Evolutionary conservation across 2,329 filamentous ascomycete genomes (phyloP).

Genomic region (Drechslerella dactyloides): DNA sequence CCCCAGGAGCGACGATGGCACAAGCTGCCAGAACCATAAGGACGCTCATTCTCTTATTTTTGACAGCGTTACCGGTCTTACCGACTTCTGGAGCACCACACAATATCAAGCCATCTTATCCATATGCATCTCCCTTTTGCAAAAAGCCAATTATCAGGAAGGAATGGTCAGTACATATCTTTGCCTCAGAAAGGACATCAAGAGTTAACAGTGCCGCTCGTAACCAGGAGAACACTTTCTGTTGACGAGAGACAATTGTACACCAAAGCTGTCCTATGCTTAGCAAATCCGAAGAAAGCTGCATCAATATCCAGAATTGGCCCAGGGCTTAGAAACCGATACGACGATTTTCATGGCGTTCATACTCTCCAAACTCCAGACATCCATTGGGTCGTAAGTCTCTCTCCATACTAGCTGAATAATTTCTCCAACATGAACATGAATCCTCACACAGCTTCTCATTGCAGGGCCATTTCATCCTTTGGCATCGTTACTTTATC

Average conservation of each 20-base stretch:
- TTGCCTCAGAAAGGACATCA: background rate
- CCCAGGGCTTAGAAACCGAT: conserved; percentile 57
- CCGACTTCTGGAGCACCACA: background rate
- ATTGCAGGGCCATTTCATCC: conserved; percentile 58
- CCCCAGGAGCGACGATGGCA: conserved; percentile 13
- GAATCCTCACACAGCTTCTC: conserved; percentile 5
- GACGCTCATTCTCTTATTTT: conserved; percentile 7
- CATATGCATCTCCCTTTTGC: conserved; percentile 21
- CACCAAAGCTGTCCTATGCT: conserved; percentile 59
- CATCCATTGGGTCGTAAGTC: conserved; percentile 57
- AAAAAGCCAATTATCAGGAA: conserved; percentile 30
- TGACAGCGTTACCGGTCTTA: conserved; percentile 3
- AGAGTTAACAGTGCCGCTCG: background rate
- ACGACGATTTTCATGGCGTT: conserved; percentile 59
- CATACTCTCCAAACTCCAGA: conserved; percentile 58
- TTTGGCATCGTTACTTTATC: conserved; percentile 61
- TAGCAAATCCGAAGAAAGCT: conserved; percentile 56
- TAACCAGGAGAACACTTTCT: conserved; percentile 49
- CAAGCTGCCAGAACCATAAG: conserved; percentile 2
- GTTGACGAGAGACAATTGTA: conserved; percentile 55
- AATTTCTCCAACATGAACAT: background rate
- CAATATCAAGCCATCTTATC: conserved; percentile 1
- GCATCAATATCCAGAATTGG: conserved; percentile 55
- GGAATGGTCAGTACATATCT: conserved; percentile 27
- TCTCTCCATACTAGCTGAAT: conserved; percentile 7